These are phyloP conservation scores for Bipolaris cookei DNA, from an alignment of 2,329 filamentous ascomycete species.

Conservation along the genomic window DNA sequence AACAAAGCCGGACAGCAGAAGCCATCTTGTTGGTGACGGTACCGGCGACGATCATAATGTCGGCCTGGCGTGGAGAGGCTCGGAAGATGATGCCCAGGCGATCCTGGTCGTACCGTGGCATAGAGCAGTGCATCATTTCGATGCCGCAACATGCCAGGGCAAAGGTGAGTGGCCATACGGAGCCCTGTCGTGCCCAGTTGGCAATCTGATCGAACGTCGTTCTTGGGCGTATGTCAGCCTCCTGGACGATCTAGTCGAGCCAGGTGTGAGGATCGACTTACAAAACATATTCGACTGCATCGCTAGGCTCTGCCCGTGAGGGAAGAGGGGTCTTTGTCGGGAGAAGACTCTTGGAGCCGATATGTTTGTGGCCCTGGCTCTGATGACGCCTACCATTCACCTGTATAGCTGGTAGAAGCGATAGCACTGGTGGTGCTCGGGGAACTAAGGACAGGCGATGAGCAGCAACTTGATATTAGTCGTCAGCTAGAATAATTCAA, in stretches of 20 bases:
- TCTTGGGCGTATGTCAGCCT: background rate
- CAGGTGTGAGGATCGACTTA: background rate
- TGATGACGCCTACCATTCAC: background rate
- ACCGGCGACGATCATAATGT: conserved; percentile 94
- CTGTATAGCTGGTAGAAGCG: background rate
- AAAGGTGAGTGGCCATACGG: conserved; percentile 90
- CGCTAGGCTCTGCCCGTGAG: background rate
- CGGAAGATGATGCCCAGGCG: conserved; percentile 90
- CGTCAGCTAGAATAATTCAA: background rate
- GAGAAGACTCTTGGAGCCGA: background rate
- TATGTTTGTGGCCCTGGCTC: background rate
- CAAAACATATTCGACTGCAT: background rate
- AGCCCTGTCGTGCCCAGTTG: conserved; percentile 87
- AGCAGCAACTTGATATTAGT: background rate
- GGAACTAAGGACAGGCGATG: background rate
- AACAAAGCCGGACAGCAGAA: conserved; percentile 84
- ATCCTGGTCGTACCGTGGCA: conserved; percentile 91
- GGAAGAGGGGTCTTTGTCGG: background rate
- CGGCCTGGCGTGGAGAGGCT: conserved; percentile 84
- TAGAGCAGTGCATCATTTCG: conserved; percentile 94
- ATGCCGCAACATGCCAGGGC: conserved; percentile 88
- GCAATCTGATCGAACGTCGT: background rate
- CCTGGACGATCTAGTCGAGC: background rate
- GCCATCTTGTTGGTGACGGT: conserved; percentile 98
- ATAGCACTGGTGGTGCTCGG: background rate